Base-by-base conservation (phyloP, 495 filamentous ascomycete genomes). In the Bryoglossum gracile region DNA sequence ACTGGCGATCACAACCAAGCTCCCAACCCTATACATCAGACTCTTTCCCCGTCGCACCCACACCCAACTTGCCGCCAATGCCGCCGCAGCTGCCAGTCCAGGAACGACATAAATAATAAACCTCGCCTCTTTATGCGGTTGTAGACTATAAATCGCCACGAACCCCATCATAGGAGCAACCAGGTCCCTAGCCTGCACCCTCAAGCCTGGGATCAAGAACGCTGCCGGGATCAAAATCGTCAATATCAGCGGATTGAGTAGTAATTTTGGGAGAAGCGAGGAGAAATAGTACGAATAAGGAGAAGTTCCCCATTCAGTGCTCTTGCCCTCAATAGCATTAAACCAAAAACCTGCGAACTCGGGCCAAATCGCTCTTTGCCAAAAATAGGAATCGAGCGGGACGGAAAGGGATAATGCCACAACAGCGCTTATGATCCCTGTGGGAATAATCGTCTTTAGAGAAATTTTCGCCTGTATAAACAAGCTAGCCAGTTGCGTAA, bases 61-160 rank as follows among this genome's bases (percentile, higher is more conserved):
- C 49, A 95, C 74, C 62, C 82, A 84, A 16, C 76, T 72, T 1
- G 88, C 85, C 14, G 81, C 81, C 1, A 87, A 70, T 0, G 89
- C 81, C 6, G 89, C 83, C 16, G 80, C 73, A 4, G 86, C 84
- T 0, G 92, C 95, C 4, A 96, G 67, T 0, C 80, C 69, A 0
- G 94, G 94, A 35, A 94, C 73, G 55, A 79, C 70, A 67, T 97
- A 97, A 50, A 97, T 73, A 54, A 99, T 84, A 70, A 99, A 99
- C 16, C 92, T 84, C 69, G 87, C 86, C 67, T 99, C 92, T 63
- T 99, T 99, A 66, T 99, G 92, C 3, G 92, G 90, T 36, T 94
- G 83, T 5, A 75, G 39, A 39, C 86, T 91, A 68, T 95, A 98
- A 30, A 92, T 62, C 0, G 75, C 73, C 4, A 92, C 70, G 57